Evolutionary conservation across 1,139 yeast genomes (phyloP).

Genomic region (Suhomyces taliae): DNA sequence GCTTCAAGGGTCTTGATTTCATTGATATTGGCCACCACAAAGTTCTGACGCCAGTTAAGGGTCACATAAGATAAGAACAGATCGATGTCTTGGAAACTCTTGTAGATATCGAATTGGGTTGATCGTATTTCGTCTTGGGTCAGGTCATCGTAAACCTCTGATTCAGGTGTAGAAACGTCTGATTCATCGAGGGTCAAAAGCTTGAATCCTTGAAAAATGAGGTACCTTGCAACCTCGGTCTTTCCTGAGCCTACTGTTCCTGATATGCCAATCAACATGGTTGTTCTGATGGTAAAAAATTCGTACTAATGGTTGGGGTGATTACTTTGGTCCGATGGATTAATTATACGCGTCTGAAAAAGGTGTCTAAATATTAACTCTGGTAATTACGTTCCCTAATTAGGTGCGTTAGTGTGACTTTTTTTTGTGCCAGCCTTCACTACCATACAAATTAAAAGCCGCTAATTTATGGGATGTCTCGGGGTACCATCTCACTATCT

Average conservation of each 20-base stretch:
- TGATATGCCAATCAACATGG: constrained; percentile 74
- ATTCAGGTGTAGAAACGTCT: constrained; percentile 5
- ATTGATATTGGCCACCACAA: constrained; percentile 57
- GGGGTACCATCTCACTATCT: no score
- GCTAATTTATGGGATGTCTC: no score
- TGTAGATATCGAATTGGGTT: constrained; percentile 5
- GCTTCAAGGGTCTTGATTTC: constrained; percentile 44
- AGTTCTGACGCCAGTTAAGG: constrained; percentile 62
- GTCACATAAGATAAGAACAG: constrained; percentile 66
- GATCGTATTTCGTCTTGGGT: not conserved
- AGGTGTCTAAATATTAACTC: no score
- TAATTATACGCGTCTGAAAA: no score
- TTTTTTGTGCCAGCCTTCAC: no score
- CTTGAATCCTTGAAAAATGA: constrained; percentile 58
- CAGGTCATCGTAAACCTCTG: constrained; percentile 1
- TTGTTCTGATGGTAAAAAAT: no score
- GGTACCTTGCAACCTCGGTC: constrained; percentile 59
- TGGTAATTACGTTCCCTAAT: no score
- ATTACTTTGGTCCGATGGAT: no score
- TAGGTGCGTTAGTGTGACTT: no score
- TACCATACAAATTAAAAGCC: no score
- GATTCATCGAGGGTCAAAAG: constrained; percentile 12
- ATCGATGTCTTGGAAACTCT: constrained; percentile 24
- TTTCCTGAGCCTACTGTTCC: constrained; percentile 75
- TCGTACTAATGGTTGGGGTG: no score